Evolutionary conservation across 306 rosid species (phyloP).

Genomic region (Gleditsia sinensis): DNA sequence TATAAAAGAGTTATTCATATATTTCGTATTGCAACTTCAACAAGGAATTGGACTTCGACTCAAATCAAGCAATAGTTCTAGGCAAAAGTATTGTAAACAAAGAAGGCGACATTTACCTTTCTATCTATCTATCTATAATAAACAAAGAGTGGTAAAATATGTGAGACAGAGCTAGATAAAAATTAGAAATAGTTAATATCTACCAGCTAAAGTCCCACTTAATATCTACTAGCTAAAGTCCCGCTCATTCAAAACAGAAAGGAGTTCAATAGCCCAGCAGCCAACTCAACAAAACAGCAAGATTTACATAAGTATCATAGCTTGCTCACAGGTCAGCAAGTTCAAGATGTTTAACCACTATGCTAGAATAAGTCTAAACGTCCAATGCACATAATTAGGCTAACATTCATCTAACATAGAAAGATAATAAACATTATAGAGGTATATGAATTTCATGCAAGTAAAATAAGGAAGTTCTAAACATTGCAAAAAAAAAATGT

Average conservation of each 20-base stretch:
- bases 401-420: not conserved
- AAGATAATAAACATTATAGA: not conserved
- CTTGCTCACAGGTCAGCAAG: not conserved
- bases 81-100: not conserved
- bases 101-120: not conserved
- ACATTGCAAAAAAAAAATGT: too few species aligned
- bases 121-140: not conserved
- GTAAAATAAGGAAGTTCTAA: too few species aligned
- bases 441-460: not conserved
- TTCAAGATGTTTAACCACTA: not conserved
- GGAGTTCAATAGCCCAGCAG: not conserved
- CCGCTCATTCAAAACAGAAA: not conserved
- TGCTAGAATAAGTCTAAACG: not conserved
- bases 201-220: not conserved
- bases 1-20: not conserved
- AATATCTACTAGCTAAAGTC: not conserved
- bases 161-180: not conserved
- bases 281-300: not conserved
- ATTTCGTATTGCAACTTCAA: not conserved
- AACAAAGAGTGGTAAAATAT: not conserved
- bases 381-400: not conserved
- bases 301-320: not conserved
- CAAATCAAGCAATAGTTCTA: not conserved
- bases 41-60: not conserved
- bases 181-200: not conserved